Evolutionary conservation across 495 filamentous ascomycete species (phyloP).

Genomic region (Tuber borchii): DNA sequence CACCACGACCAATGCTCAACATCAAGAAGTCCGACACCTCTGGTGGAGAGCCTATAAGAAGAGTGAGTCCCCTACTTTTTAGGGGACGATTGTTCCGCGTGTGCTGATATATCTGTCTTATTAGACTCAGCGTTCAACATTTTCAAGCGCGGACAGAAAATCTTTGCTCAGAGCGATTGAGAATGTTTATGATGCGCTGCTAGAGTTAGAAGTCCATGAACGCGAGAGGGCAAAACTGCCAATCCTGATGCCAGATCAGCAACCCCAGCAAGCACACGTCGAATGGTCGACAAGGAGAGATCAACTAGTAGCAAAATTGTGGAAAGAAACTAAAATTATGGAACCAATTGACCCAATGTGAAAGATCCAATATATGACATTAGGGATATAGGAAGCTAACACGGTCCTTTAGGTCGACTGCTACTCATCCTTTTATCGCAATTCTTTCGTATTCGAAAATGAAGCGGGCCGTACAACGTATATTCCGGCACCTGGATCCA

Average conservation of each 20-base stretch:
- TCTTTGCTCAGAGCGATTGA: constrained; percentile 77
- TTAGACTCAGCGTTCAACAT: constrained; percentile 34
- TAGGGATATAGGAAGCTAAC: constrained; percentile 27
- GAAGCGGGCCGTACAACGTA: constrained; percentile 87
- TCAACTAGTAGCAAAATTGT: constrained; percentile 69
- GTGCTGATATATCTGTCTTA: constrained; percentile 14
- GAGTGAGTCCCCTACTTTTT: constrained; percentile 16
- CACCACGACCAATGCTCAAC: constrained; percentile 86
- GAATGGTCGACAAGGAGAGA: constrained; percentile 68
- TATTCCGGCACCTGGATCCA: constrained; percentile 86
- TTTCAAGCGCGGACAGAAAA: constrained; percentile 59
- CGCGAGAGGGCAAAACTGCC: constrained; percentile 61
- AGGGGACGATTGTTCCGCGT: no score
- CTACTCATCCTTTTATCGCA: constrained; percentile 89
- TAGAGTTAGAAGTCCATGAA: constrained; percentile 90
- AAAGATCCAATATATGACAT: constrained; percentile 44
- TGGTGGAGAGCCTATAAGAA: constrained; percentile 47
- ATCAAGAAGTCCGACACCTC: constrained; percentile 79
- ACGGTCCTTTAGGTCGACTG: constrained; percentile 43
- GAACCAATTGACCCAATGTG: constrained; percentile 64
- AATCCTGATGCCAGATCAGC: constrained; percentile 41
- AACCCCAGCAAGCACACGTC: constrained; percentile 53
- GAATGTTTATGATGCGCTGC: constrained; percentile 72
- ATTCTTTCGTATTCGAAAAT: constrained; percentile 92
- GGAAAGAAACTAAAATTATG: constrained; percentile 78